Evolutionary conservation across 495 filamentous ascomycete species (phyloP).

Genomic region (Friedmanniomyces simplex): DNA sequence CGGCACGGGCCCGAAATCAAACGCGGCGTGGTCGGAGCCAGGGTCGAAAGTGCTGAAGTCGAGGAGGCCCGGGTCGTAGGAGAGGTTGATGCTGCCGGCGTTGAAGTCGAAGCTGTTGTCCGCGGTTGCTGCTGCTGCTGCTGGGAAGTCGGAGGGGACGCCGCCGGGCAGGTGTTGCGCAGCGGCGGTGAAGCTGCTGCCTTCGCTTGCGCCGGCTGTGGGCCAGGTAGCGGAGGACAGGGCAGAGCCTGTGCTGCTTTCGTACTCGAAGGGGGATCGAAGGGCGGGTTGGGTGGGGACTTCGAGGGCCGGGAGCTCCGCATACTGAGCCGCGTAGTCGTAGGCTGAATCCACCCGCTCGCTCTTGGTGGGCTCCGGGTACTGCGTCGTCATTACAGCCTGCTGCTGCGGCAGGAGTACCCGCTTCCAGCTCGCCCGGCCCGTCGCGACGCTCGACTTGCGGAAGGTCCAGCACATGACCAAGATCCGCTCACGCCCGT

Average conservation of each 20-base stretch:
- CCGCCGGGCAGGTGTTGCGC: not conserved
- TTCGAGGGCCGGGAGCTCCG: not conserved
- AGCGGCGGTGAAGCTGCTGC: not conserved
- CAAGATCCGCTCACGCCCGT: constrained; percentile 7
- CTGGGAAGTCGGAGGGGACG: constrained; percentile 1
- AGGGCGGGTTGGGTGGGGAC: constrained; percentile 2
- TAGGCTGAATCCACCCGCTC: constrained; percentile 8
- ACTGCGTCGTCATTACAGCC: not conserved
- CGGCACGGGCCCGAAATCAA: constrained; percentile 1
- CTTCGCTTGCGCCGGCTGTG: constrained; percentile 4
- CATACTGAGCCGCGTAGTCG: constrained; percentile 1
- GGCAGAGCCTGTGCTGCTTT: constrained; percentile 8
- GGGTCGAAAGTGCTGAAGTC: constrained; percentile 2
- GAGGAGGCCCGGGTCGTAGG: constrained; percentile 5
- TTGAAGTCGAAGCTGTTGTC: constrained; percentile 19
- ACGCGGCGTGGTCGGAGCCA: constrained; percentile 11
- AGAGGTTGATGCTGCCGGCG: constrained; percentile 10
- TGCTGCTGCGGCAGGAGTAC: not conserved
- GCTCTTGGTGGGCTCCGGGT: not conserved
- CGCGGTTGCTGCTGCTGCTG: no score
- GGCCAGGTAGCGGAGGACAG: constrained; percentile 14
- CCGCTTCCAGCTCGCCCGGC: constrained; percentile 11
- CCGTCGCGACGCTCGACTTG: constrained; percentile 5
- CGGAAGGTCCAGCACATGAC: constrained; percentile 21
- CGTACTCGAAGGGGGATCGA: constrained; percentile 19